These are phyloP conservation scores for Penicillium diatomitis DNA, from an alignment of 495 filamentous ascomycete genomes.

Conservation along the genomic window DNA sequence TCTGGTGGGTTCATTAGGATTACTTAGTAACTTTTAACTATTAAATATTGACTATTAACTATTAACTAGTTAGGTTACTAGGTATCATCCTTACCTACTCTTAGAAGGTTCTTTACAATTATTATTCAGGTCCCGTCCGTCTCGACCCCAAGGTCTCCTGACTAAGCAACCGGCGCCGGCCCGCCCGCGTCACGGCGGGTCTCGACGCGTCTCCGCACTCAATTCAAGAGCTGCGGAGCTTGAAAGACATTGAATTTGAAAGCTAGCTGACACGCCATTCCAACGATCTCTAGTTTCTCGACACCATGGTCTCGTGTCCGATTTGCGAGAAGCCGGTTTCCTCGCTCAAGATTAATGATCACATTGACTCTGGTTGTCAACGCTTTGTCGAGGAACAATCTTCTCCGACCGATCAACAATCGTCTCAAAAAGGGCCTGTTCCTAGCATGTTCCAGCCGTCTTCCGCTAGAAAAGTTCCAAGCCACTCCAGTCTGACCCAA, in stretches of 20 bases:
- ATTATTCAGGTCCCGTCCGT: not conserved
- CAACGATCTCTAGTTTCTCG: not conserved
- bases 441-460: constrained; percentile 74
- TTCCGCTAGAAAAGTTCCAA: constrained; percentile 36
- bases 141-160: not conserved
- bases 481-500: constrained; percentile 16
- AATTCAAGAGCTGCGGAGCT: not conserved
- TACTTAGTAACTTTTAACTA: too few species aligned
- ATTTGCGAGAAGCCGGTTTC: constrained; percentile 74
- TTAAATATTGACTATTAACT: too few species aligned
- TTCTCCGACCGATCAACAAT: constrained; percentile 28
- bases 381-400: constrained; percentile 42
- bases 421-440: constrained; percentile 43
- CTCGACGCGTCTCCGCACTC: constrained; percentile 11
- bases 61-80: too few species aligned
- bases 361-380: constrained; percentile 80
- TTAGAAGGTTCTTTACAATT: too few species aligned
- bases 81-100: too few species aligned
- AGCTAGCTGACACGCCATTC: not conserved
- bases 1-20: too few species aligned
- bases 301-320: constrained; percentile 71
- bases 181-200: too few species aligned
- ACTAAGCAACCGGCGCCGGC: constrained; percentile 4
- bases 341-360: constrained; percentile 71
- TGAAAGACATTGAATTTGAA: too few species aligned